Base-by-base conservation (phyloP, 2,329 filamentous ascomycete species). In the Ceratocystis lukuohia region DNA sequence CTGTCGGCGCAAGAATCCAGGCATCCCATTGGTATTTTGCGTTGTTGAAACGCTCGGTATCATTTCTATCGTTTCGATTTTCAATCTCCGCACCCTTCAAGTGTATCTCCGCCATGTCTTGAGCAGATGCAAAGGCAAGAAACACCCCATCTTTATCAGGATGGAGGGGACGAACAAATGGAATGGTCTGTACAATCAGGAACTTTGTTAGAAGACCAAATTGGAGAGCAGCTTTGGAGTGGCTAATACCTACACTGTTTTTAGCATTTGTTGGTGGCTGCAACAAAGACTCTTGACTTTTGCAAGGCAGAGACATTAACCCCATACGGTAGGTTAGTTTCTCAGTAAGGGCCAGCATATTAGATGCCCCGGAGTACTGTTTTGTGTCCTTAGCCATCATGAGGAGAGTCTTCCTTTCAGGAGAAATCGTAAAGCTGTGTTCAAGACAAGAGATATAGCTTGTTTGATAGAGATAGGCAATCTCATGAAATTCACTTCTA, bases 1-100 rank as follows among this genome's bases (percentile, higher is more conserved):
- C 22, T 33, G 65, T 65, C 12, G 69, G 68, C 0, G 53, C 44
- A 4, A 69, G 30, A 17, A 69, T 66, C 69, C 69, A 69, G 15
- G 69, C 65, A 20, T 50, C 3, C 46, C 65, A 66, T 2, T 37
- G 25, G n/a, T 46, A 28, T 2, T 44, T 15, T 3, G 28, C 17
- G 17, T 64, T 64, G 45, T 69, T 69, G 33, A 69, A 69, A 2
- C 30, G n/a, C 12, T 66, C 22, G 1, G 68, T 33, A 2, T 48
- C 48, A 7, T 17, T 20, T n/a, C 25, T 10, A 7, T 69, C 69
- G n/a, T 69, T 69, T 8, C 44, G 20, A 25, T 62, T 48, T 46
- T 69, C 69, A 3, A 69, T 66, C 5, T 62, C 44, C 0, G 66
- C 66, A 1, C 68, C 68, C 5, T 37, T 62, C 4, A 66, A 57